Conservation (phyloP, 164 flowering plant species). For the Liquidambar formosana region DNA sequence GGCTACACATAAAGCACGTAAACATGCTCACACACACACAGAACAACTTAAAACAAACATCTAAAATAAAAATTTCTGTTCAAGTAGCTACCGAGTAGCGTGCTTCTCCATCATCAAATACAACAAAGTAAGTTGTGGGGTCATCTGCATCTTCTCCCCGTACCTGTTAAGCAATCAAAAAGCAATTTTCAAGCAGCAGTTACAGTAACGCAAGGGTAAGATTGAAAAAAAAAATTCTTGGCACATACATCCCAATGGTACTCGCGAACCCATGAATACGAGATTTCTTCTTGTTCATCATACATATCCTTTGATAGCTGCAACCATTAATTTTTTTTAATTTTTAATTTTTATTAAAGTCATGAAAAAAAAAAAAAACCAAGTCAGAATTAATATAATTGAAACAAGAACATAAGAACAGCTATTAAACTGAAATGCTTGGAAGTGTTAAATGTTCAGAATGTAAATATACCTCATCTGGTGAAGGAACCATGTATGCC, state of each 20-base stretch:
- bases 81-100: constrained; percentile 64
- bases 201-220: not conserved
- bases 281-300: constrained; percentile 77
- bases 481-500: constrained; percentile 90
- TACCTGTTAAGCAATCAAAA: constrained; percentile 47
- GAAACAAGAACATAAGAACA: not conserved
- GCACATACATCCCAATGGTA: constrained; percentile 92
- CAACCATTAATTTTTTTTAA: constrained; percentile 23
- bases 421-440: not conserved
- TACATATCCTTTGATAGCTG: constrained; percentile 82
- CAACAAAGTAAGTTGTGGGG: constrained; percentile 75
- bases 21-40: not conserved
- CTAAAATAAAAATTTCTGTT: not conserved
- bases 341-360: no score
- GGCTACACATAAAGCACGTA: not conserved
- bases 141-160: constrained; percentile 85
- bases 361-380: not conserved
- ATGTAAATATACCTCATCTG: constrained; percentile 57
- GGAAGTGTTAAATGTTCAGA: constrained; percentile 2
- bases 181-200: constrained; percentile 6
- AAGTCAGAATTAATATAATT: not conserved
- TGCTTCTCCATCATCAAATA: constrained; percentile 77
- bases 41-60: not conserved
- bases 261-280: constrained; percentile 91
- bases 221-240: not conserved